Evolutionary conservation across 305 asterid species (phyloP), one percentile per base, ranked within the genome.

Genomic region (Striga hermonthica): DNA sequence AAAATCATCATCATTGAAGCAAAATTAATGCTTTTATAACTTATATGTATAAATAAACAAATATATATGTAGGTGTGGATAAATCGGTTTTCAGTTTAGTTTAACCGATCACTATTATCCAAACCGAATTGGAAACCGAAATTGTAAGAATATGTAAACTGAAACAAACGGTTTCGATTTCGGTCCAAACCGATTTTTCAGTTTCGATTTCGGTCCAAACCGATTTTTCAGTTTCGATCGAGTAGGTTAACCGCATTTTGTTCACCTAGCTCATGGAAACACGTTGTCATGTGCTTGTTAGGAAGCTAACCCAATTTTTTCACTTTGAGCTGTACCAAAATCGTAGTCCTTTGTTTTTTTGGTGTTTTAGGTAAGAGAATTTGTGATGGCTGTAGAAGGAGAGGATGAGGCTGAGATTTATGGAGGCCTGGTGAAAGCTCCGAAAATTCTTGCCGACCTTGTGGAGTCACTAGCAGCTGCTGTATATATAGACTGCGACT

Each of bases 351-450:
- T 4, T 62, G 22, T 7, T n/a, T 4, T n/a, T 58, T 35, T 12
- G 62, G 14, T 73, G 52, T 67, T 78, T 69, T 64, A 92, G 98
- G 95, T 90, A 6, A 76, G 53, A 66, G 96, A 88, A 39, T 93
- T 93, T 68, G 91, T 76, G 10, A 10, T 41, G 36, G 72, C 81
- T 1, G 91, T 86, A 50, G 62, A 70, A 55, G n/a, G n/a, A 22
- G 31, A 22, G 31, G 31, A 22, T 22, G 31, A 22, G 31, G 31
- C 80, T 5, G 86, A 75, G 80, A 67, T 90, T 47, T 71, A 93
- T 50, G 99, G 95, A 9, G 99, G 99, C 10, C 72, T 71, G 47
- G 76, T 85, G 37, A 83, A 86, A 79, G 97, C 99, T 0, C 99
- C 99, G 0, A 90, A 90, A 76, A 74, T 82, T 74, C 87, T 84